Base-by-base conservation (phyloP, 495 filamentous ascomycete species). In the Penicillium pulvis region DNA sequence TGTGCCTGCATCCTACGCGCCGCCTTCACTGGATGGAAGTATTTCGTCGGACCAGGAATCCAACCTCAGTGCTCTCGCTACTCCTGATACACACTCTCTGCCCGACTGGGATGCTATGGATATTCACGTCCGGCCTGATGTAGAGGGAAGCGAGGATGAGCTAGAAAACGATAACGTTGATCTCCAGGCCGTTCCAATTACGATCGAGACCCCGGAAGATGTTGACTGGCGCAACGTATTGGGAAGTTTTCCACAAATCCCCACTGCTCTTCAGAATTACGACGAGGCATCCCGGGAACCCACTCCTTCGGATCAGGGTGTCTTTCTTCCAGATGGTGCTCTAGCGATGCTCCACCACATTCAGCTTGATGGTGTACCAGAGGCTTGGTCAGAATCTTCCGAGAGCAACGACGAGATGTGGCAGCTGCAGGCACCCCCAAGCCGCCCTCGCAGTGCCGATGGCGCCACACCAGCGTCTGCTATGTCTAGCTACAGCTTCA, bases 21-120 rank as follows among this genome's bases (percentile, higher is more conserved):
- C 92, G 8, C 92, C 92, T 7, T 96, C 92, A 10, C 82, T 97
- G 3, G 91, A 96, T 79, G 92, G 91, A 9, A 95, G 91, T 73
- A 60, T 92, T 42, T 87, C 86, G 17, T 95, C 91, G 8, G 91
- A 96, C 61, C 91, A 95, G 64, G 80, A 92, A 72, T 90, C 90
- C 7, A 78, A 79, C 51, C 79, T 91, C 55, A 93, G 88, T 64
- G 89, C 88, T 20, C 90, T 93, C 6, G 83, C 87, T 6, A 97
- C 92, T 8, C 92, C 92, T 19, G 81, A 91, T 48, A 76, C 90
- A 35, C 83, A 84, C 28, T 79, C 80, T 31, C 69, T 81, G 47
- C 81, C 83, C 6, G 79, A 79, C 35, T 75, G 79, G 73, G 68
- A 75, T 55, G 42, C 63, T 19, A 68, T 60, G 16, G 71, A 73